Evolutionary conservation across 2,329 filamentous ascomycete genomes (phyloP).

Genomic region (Leptographium flavum): DNA sequence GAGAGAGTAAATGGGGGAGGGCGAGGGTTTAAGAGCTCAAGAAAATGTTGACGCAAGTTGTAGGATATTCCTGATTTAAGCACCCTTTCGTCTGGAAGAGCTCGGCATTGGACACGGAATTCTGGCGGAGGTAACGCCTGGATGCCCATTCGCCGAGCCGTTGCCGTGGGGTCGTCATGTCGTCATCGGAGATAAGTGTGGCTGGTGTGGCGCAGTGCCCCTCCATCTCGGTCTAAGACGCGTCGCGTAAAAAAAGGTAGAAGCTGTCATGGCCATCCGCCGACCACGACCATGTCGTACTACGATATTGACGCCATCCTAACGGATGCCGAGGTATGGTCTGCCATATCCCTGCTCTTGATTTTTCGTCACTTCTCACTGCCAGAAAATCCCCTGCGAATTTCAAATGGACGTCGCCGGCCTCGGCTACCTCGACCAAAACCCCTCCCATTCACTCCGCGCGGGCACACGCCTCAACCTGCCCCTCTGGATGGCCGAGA

Average conservation of each 20-base stretch:
- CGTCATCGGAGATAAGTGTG: neutral
- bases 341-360: neutral
- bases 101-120: neutral
- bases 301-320: slow-evolving; percentile 77
- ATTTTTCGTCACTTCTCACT: neutral
- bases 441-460: slow-evolving; percentile 56
- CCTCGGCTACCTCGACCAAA: slow-evolving; percentile 81
- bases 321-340: slow-evolving; percentile 60
- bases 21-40: no score
- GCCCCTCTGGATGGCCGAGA: slow-evolving; percentile 88
- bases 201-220: neutral
- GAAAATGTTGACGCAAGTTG: no score
- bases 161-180: neutral
- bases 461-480: slow-evolving; percentile 66
- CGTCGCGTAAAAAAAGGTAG: no score
- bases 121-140: slow-evolving; percentile 1
- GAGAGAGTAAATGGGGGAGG: neutral
- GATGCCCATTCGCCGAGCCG: neutral
- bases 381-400: slow-evolving; percentile 83
- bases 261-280: no score
- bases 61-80: neutral
- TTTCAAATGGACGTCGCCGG: slow-evolving; percentile 83
- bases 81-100: neutral
- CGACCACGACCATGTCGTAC: slow-evolving; percentile 49
- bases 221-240: neutral